Evolutionary conservation across 2,329 filamentous ascomycete species (phyloP), one percentile per base, ranked within the genome.

Genomic region (Lecanosticta acicola): DNA sequence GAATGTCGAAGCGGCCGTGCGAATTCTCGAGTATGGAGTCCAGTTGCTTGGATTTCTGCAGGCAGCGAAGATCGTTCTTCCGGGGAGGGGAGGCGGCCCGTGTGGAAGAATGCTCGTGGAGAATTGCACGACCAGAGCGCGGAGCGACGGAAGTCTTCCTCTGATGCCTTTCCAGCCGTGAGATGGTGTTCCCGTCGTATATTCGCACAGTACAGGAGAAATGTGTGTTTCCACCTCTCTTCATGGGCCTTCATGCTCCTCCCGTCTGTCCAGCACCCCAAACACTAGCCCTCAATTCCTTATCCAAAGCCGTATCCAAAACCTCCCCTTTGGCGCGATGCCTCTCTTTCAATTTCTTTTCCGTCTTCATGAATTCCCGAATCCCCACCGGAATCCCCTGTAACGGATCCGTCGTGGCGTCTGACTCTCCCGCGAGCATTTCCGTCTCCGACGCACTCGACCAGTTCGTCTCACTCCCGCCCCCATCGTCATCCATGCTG

Each of bases 281-380:
- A 19, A 50, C 53, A 19, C 37, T 44, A 8, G 53, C 46, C n/a
- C 53, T 36, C 34, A 56, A 32, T 14, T 56, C 53, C 39, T 52
- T 56, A 39, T 56, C 53, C 18, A 56, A 21, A 2, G 51, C 48
- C 14, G 46, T 54, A 34, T 54, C 53, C 3, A 48, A 32, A 18
- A 49, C 32, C 32, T 52, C 49, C 13, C 53, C 53, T 16, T 46
- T 33, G 29, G 49, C 44, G 18, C 37, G 49, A 26, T 90, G 86
- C 66, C 80, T 84, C 66, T 86, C 76, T 67, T 87, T 91, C 50
- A 98, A 68, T 66, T 75, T 84, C 77, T 97, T 97, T 72, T 98
- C 93, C 49, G 84, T 89, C 72, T 85, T 88, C 91, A 98, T 97
- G 61, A 98, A 98, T 66, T 95, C 91, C 51, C 87, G 76, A 55